phyloP scores from a whole-genome alignment of 2,329 filamentous ascomycete species.

The Zymoseptoria passerinii region DNA sequence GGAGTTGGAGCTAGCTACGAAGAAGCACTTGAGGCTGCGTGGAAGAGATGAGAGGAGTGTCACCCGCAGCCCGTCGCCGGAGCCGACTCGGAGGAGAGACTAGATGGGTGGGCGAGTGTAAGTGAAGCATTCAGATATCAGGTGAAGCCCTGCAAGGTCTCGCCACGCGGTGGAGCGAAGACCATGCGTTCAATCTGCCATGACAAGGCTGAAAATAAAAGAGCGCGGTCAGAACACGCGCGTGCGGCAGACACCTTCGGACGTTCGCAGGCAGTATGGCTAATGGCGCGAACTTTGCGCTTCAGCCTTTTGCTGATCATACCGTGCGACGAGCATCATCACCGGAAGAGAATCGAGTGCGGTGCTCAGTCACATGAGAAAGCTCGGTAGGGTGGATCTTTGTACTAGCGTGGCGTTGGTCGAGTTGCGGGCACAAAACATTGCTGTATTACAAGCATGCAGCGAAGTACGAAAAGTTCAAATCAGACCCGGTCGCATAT shows the following conservation, averaged over 20 bases:
- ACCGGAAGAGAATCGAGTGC: neutral
- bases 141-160: neutral
- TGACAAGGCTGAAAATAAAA: neutral
- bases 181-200: neutral
- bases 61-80: constrained; percentile 75
- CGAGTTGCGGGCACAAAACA: neutral
- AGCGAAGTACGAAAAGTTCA: neutral
- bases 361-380: neutral
- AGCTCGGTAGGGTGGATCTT: neutral
- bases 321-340: neutral
- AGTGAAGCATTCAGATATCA: neutral
- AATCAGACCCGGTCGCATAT: neutral
- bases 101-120: neutral
- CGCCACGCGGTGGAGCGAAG: neutral
- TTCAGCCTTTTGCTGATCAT: neutral
- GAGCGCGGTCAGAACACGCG: neutral
- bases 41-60: constrained; percentile 78
- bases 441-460: neutral
- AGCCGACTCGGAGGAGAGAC: constrained; percentile 62
- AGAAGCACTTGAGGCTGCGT: constrained; percentile 88
- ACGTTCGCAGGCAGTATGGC: neutral
- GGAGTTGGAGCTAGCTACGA: constrained; percentile 78
- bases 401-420: neutral
- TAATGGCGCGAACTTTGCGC: neutral
- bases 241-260: neutral